Evolutionary conservation across 2,329 filamentous ascomycete species (phyloP), one percentile per base, ranked within the genome.

Genomic region (Escovopsis sp.): DNA sequence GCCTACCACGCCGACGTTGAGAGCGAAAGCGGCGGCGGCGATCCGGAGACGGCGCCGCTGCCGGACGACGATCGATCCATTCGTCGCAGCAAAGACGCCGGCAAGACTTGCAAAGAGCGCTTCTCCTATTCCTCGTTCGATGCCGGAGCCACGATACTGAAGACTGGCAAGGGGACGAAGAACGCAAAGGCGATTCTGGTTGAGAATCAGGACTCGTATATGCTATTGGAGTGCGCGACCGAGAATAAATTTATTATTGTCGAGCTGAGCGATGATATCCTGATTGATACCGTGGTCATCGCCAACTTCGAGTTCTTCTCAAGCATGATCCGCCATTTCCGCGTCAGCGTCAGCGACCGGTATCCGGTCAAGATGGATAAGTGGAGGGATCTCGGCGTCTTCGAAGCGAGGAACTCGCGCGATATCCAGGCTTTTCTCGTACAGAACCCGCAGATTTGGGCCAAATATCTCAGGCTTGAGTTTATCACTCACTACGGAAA

Each of bases 261-360:
- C 40, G 90, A 98, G 58, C 67, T 98, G 21, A 96, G 85, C 55
- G 85, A 93, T 50, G 73, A 78, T 38, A 74, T 79, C 38, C 68
- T 93, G 31, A 81, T 98, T 39, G 90, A 98, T 53, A 98, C 90
- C 0, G 68, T 98, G 28, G 90, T 96, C n/a, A 68, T 98, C 36
- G 90, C 88, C 41, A 98, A 98, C 54, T 98, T 92, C 48, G 90
- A 98, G 56, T 98, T 98, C 63, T 98, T 98, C 64, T 94, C 86
- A 37, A 94, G 86, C 52, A 94, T 93, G 70, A 82, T 96, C 47
- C 79, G 86, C 35, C 81, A 78, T 33, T 94, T 98, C 55, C 72
- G 82, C 35, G 76, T 96, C 45, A 92, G 84, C 52, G 88, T 94
- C 33, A 92, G 87, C 39, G 90, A 96, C 59, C 76, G 85, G 38